These are phyloP conservation scores for Eragrostis nindensis DNA, from an alignment of 176 grass and related monocot genomes.

Conservation along the genomic window DNA sequence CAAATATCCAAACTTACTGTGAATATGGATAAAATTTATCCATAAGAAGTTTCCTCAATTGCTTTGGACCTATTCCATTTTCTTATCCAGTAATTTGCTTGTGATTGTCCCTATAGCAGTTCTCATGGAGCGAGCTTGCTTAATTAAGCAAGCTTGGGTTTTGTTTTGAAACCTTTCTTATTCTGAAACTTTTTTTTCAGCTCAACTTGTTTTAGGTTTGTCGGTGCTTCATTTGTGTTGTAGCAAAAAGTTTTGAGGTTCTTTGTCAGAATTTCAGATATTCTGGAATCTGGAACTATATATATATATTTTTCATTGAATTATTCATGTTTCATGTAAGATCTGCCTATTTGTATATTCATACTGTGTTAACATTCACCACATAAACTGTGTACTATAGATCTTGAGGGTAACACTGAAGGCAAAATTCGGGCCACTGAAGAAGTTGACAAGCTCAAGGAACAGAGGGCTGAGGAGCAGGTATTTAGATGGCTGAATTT, in stretches of 20 bases:
- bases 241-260: not conserved
- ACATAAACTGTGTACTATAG: constrained; percentile 35
- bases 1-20: not conserved
- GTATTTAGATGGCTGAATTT: constrained; percentile 52
- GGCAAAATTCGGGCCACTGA: constrained; percentile 72
- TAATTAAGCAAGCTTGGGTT: not conserved
- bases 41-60: not conserved
- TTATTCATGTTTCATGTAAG: not conserved
- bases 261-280: not conserved
- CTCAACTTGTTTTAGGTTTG: not conserved
- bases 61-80: not conserved
- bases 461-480: constrained; percentile 92
- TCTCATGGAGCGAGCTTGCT: not conserved
- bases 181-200: not conserved
- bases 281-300: not conserved
- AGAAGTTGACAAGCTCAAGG: constrained; percentile 84
- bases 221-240: not conserved
- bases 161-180: constrained; percentile 13
- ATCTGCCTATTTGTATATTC: not conserved
- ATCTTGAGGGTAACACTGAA: constrained; percentile 88
- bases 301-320: not conserved
- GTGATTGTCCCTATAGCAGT: not conserved
- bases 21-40: not conserved
- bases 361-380: not conserved
- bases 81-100: not conserved